Percentiles rank a stretch among this genome's conserved stretches.
phyloP scores from a whole-genome alignment of 139 green algal species.

The Chlorella sorokiniana region DNA sequence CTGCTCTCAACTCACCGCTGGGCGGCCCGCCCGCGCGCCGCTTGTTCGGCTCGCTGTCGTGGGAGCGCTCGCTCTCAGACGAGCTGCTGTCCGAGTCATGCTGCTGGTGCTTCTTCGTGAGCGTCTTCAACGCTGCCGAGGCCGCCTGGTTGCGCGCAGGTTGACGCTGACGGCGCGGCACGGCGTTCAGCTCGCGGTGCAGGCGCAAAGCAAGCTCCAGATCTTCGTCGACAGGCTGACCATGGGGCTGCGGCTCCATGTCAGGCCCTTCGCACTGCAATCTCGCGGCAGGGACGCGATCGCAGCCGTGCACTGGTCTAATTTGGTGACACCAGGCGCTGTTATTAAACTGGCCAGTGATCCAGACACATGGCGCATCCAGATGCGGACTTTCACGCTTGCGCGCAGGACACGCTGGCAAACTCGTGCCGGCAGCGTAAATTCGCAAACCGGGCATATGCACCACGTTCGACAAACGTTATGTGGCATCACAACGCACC shows the following conservation, averaged over 20 bases:
- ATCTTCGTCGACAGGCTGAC: background rate
- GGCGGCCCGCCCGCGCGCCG: background rate
- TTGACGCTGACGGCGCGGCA: conserved; percentile 9
- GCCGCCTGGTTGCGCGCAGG: conserved; percentile 22
- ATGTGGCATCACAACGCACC: too few relatives aligned
- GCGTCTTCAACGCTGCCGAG: conserved; percentile 11
- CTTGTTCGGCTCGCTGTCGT: conserved; percentile 14
- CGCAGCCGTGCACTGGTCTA: too few relatives aligned
- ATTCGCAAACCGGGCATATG: too few relatives aligned
- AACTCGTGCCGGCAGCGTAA: too few relatives aligned
- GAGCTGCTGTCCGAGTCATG: conserved; percentile 25
- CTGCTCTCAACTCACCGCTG: background rate
- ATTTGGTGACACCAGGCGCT: background rate
- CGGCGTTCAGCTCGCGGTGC: conserved; percentile 46
- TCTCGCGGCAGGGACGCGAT: background rate
- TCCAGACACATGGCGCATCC: background rate
- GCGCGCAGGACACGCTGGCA: too few relatives aligned
- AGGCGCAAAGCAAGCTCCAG: conserved; percentile 37
- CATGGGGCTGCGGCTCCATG: background rate
- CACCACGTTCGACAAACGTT: too few relatives aligned
- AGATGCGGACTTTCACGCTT: background rate
- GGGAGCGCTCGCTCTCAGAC: conserved; percentile 9
- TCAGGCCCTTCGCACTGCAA: background rate
- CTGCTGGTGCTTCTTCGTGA: conserved; percentile 3
- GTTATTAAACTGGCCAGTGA: background rate